Evolutionary conservation across 2,329 filamentous ascomycete genomes (phyloP), one percentile per base, ranked within the genome.

Genomic region (Fusarium burgessii): DNA sequence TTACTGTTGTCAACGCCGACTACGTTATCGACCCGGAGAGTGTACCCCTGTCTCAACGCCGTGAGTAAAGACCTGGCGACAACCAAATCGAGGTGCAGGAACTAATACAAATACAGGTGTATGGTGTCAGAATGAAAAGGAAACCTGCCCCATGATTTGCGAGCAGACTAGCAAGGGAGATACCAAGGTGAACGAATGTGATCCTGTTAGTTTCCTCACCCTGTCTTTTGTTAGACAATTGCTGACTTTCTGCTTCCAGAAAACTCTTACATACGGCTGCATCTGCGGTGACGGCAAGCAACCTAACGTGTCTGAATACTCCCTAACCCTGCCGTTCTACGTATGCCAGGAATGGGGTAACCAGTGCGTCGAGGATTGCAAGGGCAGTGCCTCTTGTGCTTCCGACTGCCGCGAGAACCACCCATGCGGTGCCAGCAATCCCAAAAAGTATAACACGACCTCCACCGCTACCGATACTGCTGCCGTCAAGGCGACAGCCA

Each of bases 291-390:
- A 92, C 78, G 87, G 88, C 78, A 79, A 86, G 68, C 82, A 87
- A 56, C 93, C 93, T 73, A 94, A 95, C 82, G 82, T 93, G 51
- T 89, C 91, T 76, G 87, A 95, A 81, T 96, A 92, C 86, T 91
- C 90, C 23, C 86, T 93, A 74, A 95, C 93, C 3, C 84, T 96
- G 29, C 93, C 93, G 36, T 95, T 89, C 86, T 93, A 90, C 82
- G 86, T 90, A 75, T 96, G 93, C 87, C 86, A 86, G 49, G 86
- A 92, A 81, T 93, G 87, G 86, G 91, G 89, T 74, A 89, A 84
- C 78, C 88, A 93, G 81, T 94, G 92, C 79, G 89, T 92, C 15
- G 77, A 72, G 4, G 80, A 68, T 62, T 94, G 92, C 81, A 83
- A 81, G 36, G 64, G 77, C 52, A 78, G 81, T 70, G 84, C 91